Evolutionary conservation across 495 filamentous ascomycete species (phyloP), one percentile per base, ranked within the genome.

Genomic region (Penicillium simplicissimum): DNA sequence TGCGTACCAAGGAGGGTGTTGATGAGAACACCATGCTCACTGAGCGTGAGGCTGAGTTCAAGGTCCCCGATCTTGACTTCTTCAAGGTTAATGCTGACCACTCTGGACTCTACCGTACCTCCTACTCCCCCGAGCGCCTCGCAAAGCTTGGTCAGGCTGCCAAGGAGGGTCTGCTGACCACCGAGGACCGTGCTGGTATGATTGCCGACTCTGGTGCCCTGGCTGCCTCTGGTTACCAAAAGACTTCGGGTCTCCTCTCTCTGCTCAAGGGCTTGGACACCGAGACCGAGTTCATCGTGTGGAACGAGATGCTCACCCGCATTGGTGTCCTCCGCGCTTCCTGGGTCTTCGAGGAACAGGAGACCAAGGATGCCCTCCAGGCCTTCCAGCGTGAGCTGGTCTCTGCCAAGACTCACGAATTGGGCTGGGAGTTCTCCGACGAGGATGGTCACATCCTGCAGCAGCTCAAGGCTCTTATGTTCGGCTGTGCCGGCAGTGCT

Each of bases 121-220:
- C 82, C 1, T 89, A 89, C 74, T 77, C 79, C 8, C 81, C 86
- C 7, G 81, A 84, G 65, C 82, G 85, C 9, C 76, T 88, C 19
- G 72, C 77, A 62, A 88, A 88, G 77, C 79, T 89, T 8, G 86
- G 85, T 21, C 75, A 91, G 70, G 91, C 92, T 51, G 91, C 92
- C n/a, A 92, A 88, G 73, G 76, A 89, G 15, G 92, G 91, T 1
- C 80, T 94, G n/a, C 80, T 98, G 40, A 90, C 85, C n/a, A 90
- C 95, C 35, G 91, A 96, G 74, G 94, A 97, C 71, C 87, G 94
- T 52, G 92, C 93, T 48, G 95, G 95, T 70, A 92, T 98, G 89
- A 89, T 98, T 64, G 93, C 93, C 33, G 95, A 98, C 72, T 91
- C 95, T 11, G 93, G 93, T 65, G 92, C 95, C 45, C 81, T 98